Base-by-base conservation (phyloP, 768 basidiomycete genomes). In the Tulasnella sp. region DNA sequence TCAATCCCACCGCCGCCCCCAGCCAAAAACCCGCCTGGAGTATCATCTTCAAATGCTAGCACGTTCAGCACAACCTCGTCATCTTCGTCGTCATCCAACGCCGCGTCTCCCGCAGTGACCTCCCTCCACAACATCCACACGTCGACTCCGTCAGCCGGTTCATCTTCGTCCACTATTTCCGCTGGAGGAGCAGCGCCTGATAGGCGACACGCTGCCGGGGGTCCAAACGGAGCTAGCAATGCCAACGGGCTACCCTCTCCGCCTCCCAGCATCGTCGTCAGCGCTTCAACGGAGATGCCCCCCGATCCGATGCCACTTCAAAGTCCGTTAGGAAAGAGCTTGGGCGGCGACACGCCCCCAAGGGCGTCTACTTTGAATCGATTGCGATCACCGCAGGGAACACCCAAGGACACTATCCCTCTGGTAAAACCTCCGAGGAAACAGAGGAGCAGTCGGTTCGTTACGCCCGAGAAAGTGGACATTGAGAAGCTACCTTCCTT, bases 341-440 rank as follows among this genome's bases (percentile, higher is more conserved):
- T 40, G 84, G 82, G 84, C 24, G 88, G 86, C 84, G 87, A 88
- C 14, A 89, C 89, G 0, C 92, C 92, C 31, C 93, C 94, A 42
- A 90, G 94, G 78, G 88, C 91, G 58, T 91, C 89, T 64, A 88
- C 93, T 16, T 87, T 94, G 82, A 92, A 90, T 84, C 92, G 95
- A 83, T 90, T 96, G 78, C 76, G 79, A 73, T 48, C 79, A n/a
- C 90, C 94, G 81, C 81, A 83, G 58, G 90, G 92, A 64, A 92
- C 91, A 24, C 96, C 96, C 78, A 98, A 96, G 87, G 98, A 99
- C 86, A 98, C 96, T 69, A 98, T 99, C 80, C 96, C 97, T 69
- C 94, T 97, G 84, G 93, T 95, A 20, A 99, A 99, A 85, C 96
- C 96, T 31, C 96, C 98, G 37, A 92, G 97, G 84, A 99, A 99